These are phyloP conservation scores for Penicillium nucicola DNA, from an alignment of 495 filamentous ascomycete genomes.

Conservation along the genomic window DNA sequence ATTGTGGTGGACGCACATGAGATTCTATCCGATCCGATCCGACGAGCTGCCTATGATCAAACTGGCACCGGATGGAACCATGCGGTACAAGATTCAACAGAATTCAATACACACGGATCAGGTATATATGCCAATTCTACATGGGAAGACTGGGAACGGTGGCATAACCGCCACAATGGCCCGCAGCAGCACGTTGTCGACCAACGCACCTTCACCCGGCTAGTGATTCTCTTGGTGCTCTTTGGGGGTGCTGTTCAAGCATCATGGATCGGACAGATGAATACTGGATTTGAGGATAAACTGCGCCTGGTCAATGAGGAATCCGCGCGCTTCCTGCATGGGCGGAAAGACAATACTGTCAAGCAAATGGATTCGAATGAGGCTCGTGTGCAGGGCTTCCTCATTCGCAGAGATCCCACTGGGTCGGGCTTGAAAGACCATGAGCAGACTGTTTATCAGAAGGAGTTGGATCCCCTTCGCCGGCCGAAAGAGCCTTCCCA, in stretches of 20 bases:
- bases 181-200: conserved; percentile 62
- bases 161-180: conserved; percentile 60
- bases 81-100: conserved; percentile 10
- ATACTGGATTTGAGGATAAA: conserved; percentile 56
- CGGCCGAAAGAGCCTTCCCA: background rate
- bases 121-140: conserved; percentile 77
- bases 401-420: conserved; percentile 61
- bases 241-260: conserved; percentile 68
- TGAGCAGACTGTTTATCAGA: conserved; percentile 37
- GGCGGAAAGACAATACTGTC: conserved; percentile 48
- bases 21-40: conserved; percentile 80
- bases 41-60: conserved; percentile 76
- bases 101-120: conserved; percentile 32
- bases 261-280: conserved; percentile 58
- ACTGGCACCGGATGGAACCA: conserved; percentile 78
- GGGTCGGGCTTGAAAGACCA: conserved; percentile 44
- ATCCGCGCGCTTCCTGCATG: conserved; percentile 58
- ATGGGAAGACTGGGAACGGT: conserved; percentile 98
- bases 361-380: conserved; percentile 48
- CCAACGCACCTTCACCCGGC: conserved; percentile 68
- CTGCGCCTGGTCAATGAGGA: conserved; percentile 59
- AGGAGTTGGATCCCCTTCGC: conserved; percentile 27
- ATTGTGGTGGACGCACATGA: conserved; percentile 82
- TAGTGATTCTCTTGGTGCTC: conserved; percentile 63
- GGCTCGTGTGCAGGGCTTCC: conserved; percentile 68